Evolutionary conservation across 805 yeast species (phyloP), one percentile per base, ranked within the genome.

Genomic region (Yamadazyma nakazawae): DNA sequence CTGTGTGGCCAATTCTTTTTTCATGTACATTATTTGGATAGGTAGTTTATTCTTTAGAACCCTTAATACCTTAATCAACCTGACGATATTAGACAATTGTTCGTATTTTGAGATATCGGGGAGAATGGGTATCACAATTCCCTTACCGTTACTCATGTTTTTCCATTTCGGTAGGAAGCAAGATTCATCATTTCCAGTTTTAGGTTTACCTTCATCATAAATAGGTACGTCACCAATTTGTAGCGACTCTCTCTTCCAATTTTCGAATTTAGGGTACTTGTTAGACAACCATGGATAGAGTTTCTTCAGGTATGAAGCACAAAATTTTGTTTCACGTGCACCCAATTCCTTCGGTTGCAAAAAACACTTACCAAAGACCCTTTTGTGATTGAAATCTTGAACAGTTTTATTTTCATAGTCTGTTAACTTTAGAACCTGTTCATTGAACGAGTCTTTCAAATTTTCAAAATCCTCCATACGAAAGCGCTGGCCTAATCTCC

Each of bases 271-370:
- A 1, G 72, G 71, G 10, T 40, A 48, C 4, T 52, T 38, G n/a
- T 56, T 49, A 9, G 64, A 51, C n/a, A 66, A 34, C 69, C 69
- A 68, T 3, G 72, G 72, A 40, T 55, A 63, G 13, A 63, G 34
- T 25, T 50, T 49, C 12, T 35, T 16, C 18, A 57, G 60, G 24
- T 48, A 48, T 5, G 28, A 37, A 0, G 48, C 13, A 44, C 65
- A 60, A 10, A 43, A 31, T 2, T 41, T 42, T 24, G 45, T 48
- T 11, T 37, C 41, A 14, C 19, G 28, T 4, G 21, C 7, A 7
- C 24, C 25, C 24, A 43, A 34, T 5, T 18, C 12, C 9, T 36
- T 21, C 5, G 39, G 37, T 12, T 49, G 53, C 7, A 59, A 32
- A 16, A 58, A 58, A 44, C 68, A 61, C 39, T 56, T 56, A 2